Evolutionary conservation across 163 green algal genomes (phyloP).

Genomic region (Smithsoniella earleae): DNA sequence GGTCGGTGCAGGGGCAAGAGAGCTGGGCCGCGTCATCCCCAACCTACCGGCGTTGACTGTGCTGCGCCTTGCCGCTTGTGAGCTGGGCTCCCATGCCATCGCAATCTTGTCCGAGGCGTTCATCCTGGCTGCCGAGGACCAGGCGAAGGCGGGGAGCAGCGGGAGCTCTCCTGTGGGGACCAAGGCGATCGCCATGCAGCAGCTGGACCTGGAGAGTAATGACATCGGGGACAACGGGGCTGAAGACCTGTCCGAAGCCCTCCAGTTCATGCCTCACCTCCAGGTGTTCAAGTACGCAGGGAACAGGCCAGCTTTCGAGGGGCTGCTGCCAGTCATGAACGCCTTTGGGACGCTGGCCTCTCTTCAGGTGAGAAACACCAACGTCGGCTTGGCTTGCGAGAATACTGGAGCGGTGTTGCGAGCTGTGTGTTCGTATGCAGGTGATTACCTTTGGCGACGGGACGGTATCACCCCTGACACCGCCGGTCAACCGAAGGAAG

Average conservation of each 20-base stretch:
- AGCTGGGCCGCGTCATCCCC: background rate
- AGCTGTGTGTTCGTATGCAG: too few species aligned
- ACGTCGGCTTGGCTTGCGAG: too few species aligned
- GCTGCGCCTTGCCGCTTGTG: background rate
- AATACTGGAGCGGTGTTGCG: too few species aligned
- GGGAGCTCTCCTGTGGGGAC: too few species aligned
- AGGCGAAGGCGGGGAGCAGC: too few species aligned
- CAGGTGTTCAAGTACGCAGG: conserved; percentile 7
- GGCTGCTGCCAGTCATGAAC: background rate
- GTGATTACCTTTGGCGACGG: conserved; percentile 8
- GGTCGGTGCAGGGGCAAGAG: conserved; percentile 24
- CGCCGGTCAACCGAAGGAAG: background rate
- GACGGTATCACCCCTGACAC: background rate
- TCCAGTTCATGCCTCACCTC: background rate
- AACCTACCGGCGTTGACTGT: background rate
- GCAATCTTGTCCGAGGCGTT: background rate
- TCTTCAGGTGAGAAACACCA: background rate
- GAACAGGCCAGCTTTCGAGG: conserved; percentile 24
- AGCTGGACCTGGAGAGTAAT: conserved; percentile 23
- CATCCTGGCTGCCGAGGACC: background rate
- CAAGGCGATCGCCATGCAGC: background rate
- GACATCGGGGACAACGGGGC: conserved; percentile 24
- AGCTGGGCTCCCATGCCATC: background rate
- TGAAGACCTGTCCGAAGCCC: conserved; percentile 13
- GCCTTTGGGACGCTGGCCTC: background rate